Conservation (phyloP, 164 flowering plant genomes). For the Stephania yunnanensis region DNA sequence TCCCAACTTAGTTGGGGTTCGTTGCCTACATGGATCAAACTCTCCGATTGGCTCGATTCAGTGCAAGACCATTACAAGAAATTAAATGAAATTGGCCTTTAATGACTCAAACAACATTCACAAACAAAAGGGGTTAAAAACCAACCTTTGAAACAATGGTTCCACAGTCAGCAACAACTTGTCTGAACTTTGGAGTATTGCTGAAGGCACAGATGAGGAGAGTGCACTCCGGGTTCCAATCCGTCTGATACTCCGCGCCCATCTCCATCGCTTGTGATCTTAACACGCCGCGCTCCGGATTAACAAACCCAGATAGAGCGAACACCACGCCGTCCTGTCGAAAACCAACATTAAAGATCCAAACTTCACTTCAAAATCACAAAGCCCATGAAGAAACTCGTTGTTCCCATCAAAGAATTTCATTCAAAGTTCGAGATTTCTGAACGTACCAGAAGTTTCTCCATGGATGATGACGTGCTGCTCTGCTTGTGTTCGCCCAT, state of each 20-base stretch:
- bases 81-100: too few relatives aligned
- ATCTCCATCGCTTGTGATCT: constrained; percentile 80
- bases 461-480: constrained; percentile 23
- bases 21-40: too few relatives aligned
- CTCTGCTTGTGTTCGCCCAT: constrained; percentile 29
- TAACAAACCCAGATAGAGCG: constrained; percentile 91
- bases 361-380: background rate
- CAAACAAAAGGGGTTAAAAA: background rate
- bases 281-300: constrained; percentile 74
- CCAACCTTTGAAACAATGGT: constrained; percentile 84
- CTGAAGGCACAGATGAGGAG: constrained; percentile 85
- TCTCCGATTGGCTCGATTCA: too few relatives aligned
- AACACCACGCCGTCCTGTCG: constrained; percentile 88
- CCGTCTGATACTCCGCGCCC: constrained; percentile 85
- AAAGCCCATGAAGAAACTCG: background rate
- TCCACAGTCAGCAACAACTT: constrained; percentile 77
- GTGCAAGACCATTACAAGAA: background rate
- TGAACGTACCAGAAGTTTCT: constrained; percentile 54
- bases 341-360: constrained; percentile 8
- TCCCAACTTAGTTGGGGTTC: too few relatives aligned
- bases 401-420: background rate
- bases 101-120: background rate
- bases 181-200: constrained; percentile 91
- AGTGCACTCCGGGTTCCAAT: constrained; percentile 84
- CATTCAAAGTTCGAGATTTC: background rate